Percentiles rank a stretch among this genome's conserved stretches.
phyloP scores from a whole-genome alignment of 345 rosid genomes.

The Luvunga scandens region DNA sequence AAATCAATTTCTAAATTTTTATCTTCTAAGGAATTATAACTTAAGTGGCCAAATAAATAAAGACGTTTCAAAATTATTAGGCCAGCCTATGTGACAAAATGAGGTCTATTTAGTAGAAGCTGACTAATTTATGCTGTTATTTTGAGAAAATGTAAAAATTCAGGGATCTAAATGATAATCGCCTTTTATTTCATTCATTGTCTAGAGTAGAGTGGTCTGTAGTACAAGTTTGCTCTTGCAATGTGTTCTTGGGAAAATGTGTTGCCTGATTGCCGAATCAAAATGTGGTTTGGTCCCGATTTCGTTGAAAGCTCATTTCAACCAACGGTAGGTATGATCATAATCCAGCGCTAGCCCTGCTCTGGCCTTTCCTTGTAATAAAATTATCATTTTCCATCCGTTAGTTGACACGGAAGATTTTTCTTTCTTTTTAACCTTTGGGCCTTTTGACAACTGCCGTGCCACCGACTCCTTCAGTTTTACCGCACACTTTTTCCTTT shows the following conservation, averaged over 20 bases:
- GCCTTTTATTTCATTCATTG: too few species aligned
- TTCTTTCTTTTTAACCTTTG: too few species aligned
- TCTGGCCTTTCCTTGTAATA: not conserved
- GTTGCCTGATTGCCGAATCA: not conserved
- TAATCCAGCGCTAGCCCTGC: not conserved
- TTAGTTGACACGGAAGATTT: too few species aligned
- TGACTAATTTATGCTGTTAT: too few species aligned
- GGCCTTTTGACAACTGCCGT: not conserved
- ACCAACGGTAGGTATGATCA: not conserved
- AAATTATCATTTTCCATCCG: not conserved
- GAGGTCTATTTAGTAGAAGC: too few species aligned
- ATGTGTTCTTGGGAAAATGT: too few species aligned
- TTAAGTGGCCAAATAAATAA: too few species aligned
- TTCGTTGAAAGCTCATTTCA: not conserved
- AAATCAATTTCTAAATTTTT: too few species aligned
- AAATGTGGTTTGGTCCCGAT: not conserved
- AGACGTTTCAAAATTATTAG: too few species aligned
- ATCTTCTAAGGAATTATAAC: too few species aligned
- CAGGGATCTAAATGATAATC: not conserved
- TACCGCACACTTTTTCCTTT: not conserved
- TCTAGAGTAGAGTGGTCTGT: not conserved
- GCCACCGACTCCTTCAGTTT: slow-evolving; percentile 4
- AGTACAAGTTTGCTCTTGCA: not conserved
- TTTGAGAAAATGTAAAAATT: too few species aligned
- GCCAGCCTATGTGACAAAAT: too few species aligned